A percentile compares a stretch with the other conserved stretches of the same genome.
phyloP scores from a whole-genome alignment of 495 filamentous ascomycete genomes.

The Pseudoneurospora amorphoporcata region DNA sequence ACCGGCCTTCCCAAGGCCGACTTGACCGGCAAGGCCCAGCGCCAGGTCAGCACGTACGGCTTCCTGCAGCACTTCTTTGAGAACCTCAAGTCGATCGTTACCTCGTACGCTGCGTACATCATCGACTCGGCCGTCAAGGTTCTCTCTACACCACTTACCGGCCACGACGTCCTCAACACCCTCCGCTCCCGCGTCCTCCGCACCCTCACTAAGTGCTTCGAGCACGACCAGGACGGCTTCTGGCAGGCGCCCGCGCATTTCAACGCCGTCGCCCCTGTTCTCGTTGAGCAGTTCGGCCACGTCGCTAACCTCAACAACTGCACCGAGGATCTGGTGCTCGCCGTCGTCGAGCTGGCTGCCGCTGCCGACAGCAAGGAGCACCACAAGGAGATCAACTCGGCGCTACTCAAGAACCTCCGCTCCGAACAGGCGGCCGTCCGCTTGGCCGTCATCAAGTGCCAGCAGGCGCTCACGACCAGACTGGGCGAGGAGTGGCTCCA shows the following conservation, averaged over 20 bases:
- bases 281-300: conserved; percentile 58
- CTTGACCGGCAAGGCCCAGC: conserved; percentile 37
- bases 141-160: conserved; percentile 33
- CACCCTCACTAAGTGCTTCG: conserved; percentile 62
- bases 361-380: conserved; percentile 73
- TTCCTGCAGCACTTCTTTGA: conserved; percentile 73
- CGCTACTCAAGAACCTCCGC: conserved; percentile 64
- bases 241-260: conserved; percentile 90
- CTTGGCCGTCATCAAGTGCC: conserved; percentile 65
- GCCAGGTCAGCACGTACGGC: conserved; percentile 60
- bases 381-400: conserved; percentile 72
- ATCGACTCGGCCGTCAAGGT: conserved; percentile 59
- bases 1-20: conserved; percentile 50
- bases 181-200: conserved; percentile 55
- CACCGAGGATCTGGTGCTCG: conserved; percentile 32
- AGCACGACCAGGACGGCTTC: conserved; percentile 69
- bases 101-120: conserved; percentile 78
- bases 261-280: conserved; percentile 51
- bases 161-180: conserved; percentile 40
- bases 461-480: conserved; percentile 64
- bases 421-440: conserved; percentile 56
- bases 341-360: conserved; percentile 69
- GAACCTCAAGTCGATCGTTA: conserved; percentile 85
- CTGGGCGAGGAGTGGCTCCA: conserved; percentile 89
- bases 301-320: conserved; percentile 34